Evolutionary conservation across 345 rosid species (phyloP).

Genomic region (Gossypioides kirkii): DNA sequence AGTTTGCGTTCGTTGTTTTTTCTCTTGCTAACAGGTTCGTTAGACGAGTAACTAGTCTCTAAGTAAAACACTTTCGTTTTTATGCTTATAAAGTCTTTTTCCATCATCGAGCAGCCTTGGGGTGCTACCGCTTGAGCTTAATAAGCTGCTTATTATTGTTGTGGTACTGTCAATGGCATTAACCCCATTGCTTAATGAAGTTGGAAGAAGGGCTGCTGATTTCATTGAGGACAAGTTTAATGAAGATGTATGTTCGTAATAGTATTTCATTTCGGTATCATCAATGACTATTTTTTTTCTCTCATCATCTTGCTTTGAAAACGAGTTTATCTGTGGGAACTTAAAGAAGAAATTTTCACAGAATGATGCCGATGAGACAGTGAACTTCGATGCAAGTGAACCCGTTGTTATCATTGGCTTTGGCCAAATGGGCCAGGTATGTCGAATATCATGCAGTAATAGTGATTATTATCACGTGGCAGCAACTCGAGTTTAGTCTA

Average conservation of each 20-base stretch:
- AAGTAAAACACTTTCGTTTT: not conserved
- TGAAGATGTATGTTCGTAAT: slow-evolving; percentile 33
- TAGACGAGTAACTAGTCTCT: slow-evolving; percentile 12
- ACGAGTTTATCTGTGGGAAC: not conserved
- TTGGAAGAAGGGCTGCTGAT: slow-evolving; percentile 79
- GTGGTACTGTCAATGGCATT: slow-evolving; percentile 96
- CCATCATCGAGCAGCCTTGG: slow-evolving; percentile 60
- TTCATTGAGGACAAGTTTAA: slow-evolving; percentile 54
- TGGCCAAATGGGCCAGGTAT: slow-evolving; percentile 96
- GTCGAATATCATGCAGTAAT: not conserved
- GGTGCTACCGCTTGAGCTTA: slow-evolving; percentile 94
- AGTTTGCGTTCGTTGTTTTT: slow-evolving; percentile 91
- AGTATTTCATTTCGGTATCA: slow-evolving; percentile 8
- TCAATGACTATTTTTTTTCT: not conserved
- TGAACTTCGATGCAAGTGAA: slow-evolving; percentile 64
- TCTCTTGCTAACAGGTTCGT: slow-evolving; percentile 87
- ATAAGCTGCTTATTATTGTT: slow-evolving; percentile 91
- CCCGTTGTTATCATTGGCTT: slow-evolving; percentile 91
- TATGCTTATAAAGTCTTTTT: slow-evolving; percentile 17
- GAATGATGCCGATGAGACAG: slow-evolving; percentile 42
- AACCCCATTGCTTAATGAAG: slow-evolving; percentile 84
- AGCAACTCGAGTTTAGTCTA: not conserved
- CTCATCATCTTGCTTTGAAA: not conserved
- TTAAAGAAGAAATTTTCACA: slow-evolving; percentile 27
- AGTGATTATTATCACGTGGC: not conserved